Evolutionary conservation across 352 stramenopile species (phyloP), one percentile per base, ranked within the genome.

Genomic region (Pythium guiyangense): DNA sequence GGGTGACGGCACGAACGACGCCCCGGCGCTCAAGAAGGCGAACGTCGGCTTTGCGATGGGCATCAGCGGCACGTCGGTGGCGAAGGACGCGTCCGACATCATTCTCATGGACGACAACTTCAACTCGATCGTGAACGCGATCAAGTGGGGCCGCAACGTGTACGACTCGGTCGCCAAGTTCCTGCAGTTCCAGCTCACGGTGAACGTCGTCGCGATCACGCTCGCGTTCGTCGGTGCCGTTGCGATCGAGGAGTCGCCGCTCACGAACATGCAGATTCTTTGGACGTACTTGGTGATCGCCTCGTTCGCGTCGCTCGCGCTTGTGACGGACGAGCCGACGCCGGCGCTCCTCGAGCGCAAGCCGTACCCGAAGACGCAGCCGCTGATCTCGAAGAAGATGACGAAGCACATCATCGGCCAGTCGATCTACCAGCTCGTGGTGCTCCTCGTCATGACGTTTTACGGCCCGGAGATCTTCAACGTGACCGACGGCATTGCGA

Each of bases 221-320:
- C 74, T 98, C 25, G 94, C 94, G 3, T 97, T 98, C 59, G 44
- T 98, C 22, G 88, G 88, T 26, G 86, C 90, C 2, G 69, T 84
- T 25, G 54, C 73, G 9, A 55, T 86, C 15, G 63, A 83, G 31
- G 70, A 85, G 50, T 86, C 81, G 34, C 91, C 90, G 6, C 62
- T 98, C 20, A 96, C 90, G 44, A 88, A 94, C 35, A 89, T 98
- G 3, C 96, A 98, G 74, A 96, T 99, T 86, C 74, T 99, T 15
- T 99, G 94, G 95, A 90, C 98, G 20, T 98, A 99, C 67, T 66
- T 99, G 35, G 98, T 99, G 67, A 99, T 98, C 98, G 70, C 95
- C 71, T 97, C 90, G 17, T 96, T 98, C 62, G 94, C 93, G 9
- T 94, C 95, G 35, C 70, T 98, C 9, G 94, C 95, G n/a, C 76